A percentile compares a stretch with the other conserved stretches of the same genome.
phyloP scores from a whole-genome alignment of 495 filamentous ascomycete species.

The Xylaria acuta region DNA sequence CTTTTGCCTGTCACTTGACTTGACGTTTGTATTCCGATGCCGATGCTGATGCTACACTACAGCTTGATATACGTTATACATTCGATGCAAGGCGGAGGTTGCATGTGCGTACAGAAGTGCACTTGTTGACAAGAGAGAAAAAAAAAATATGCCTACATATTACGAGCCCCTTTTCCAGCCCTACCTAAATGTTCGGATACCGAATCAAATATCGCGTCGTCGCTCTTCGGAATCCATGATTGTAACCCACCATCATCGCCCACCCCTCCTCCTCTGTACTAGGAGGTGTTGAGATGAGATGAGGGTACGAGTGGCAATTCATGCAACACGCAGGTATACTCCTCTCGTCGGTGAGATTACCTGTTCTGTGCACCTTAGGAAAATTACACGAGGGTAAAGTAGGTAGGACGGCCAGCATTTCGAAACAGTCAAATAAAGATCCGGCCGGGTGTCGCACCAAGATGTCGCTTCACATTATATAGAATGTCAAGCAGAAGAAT shows the following conservation, averaged over 20 bases:
- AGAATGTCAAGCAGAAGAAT: not conserved
- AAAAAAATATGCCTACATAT: not conserved
- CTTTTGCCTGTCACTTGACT: not conserved
- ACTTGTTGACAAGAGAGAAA: not conserved
- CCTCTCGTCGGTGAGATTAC: not conserved
- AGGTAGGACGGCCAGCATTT: not conserved
- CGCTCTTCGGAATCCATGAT: not conserved
- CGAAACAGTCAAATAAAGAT: not conserved
- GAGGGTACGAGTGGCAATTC: not conserved
- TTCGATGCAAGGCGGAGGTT: not conserved
- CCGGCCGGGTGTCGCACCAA: not conserved
- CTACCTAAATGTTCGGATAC: not conserved
- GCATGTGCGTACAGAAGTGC: not conserved
- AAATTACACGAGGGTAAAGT: not conserved
- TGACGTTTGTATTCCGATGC: not conserved
- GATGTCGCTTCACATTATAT: not conserved
- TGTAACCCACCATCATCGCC: not conserved
- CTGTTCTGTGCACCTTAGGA: not conserved
- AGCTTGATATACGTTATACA: not conserved
- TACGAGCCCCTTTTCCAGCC: constrained; percentile 1
- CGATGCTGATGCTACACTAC: not conserved
- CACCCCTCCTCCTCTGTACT: not conserved
- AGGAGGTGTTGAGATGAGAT: not conserved
- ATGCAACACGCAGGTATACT: not conserved
- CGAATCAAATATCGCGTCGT: not conserved